Conservation (phyloP, 1,284 basidiomycete genomes). For the Jaminaea rosea region DNA sequence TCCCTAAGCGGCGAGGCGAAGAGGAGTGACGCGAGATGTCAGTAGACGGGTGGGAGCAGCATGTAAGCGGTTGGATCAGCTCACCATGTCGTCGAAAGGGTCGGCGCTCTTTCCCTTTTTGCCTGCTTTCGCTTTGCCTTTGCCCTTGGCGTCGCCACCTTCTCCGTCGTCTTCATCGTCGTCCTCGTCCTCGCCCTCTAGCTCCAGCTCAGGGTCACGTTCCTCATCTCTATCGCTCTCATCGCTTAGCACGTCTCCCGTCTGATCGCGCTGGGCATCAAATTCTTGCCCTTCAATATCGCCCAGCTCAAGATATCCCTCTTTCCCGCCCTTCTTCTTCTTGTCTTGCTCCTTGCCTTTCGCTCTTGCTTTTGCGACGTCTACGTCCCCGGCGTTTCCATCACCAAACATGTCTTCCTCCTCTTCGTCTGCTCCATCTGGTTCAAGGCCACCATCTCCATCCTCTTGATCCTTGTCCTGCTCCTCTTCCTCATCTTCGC, state of each 20-base stretch:
- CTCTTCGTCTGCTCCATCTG: slow-evolving; percentile 15
- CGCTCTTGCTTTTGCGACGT: slow-evolving; percentile 4
- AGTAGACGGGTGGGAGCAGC: not conserved
- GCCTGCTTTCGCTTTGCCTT: slow-evolving; percentile 19
- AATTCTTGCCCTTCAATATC: slow-evolving; percentile 61
- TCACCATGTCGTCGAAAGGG: not conserved
- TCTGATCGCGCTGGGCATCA: slow-evolving; percentile 19
- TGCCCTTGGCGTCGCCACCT: slow-evolving; percentile 26
- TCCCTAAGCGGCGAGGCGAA: slow-evolving; percentile 58
- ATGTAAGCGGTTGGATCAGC: too few relatives aligned
- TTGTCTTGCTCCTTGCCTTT: slow-evolving; percentile 5
- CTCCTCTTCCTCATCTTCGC: slow-evolving; percentile 75
- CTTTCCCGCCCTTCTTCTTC: slow-evolving; percentile 1
- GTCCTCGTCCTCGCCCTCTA: slow-evolving; percentile 23
- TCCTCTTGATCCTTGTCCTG: slow-evolving; percentile 53
- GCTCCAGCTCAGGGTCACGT: slow-evolving; percentile 35
- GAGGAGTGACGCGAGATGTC: not conserved
- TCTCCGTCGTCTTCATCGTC: slow-evolving; percentile 7
- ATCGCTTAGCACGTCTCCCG: slow-evolving; percentile 9
- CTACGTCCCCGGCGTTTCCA: slow-evolving; percentile 10
- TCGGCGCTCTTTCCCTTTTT: slow-evolving; percentile 8
- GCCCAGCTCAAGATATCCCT: slow-evolving; percentile 54
- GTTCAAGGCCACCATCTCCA: slow-evolving; percentile 44
- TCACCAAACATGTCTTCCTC: slow-evolving; percentile 75
- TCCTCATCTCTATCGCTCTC: slow-evolving; percentile 27